Conservation (phyloP, 2,329 filamentous ascomycete genomes). For the Arthrobotrys entomopaga region DNA sequence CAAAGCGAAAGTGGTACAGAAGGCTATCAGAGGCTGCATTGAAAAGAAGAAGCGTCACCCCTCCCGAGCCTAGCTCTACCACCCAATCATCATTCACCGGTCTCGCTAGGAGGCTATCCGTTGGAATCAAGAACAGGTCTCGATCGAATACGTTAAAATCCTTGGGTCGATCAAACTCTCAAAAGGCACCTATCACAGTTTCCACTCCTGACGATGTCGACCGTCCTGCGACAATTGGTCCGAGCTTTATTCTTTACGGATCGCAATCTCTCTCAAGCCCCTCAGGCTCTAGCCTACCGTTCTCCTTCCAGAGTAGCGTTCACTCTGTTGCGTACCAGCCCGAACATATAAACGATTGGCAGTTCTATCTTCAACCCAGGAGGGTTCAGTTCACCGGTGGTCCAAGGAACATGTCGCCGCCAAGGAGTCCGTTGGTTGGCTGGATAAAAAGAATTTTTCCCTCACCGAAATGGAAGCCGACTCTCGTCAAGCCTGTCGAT, state of each 20-base stretch:
- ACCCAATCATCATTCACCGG: constrained; percentile 45
- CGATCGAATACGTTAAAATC: constrained; percentile 52
- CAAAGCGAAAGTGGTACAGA: constrained; percentile 52
- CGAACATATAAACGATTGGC: constrained; percentile 51
- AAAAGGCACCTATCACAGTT: constrained; percentile 38
- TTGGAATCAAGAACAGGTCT: constrained; percentile 46
- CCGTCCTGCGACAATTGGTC: constrained; percentile 49
- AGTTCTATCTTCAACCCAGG: constrained; percentile 51
- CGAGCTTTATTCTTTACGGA: constrained; percentile 52
- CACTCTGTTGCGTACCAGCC: constrained; percentile 50
- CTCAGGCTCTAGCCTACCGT: constrained; percentile 49
- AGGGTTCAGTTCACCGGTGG: constrained; percentile 39
- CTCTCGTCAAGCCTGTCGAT: constrained; percentile 45
- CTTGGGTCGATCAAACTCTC: constrained; percentile 42
- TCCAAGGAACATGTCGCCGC: constrained; percentile 51
- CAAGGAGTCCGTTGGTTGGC: constrained; percentile 38
- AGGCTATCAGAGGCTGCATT: constrained; percentile 44
- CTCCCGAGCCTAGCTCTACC: constrained; percentile 28
- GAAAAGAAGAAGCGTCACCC: constrained; percentile 48
- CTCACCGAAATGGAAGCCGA: constrained; percentile 43
- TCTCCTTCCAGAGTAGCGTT: constrained; percentile 52
- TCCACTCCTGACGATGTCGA: constrained; percentile 45
- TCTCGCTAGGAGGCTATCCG: constrained; percentile 45
- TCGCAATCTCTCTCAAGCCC: constrained; percentile 45
- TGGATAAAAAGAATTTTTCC: constrained; percentile 55